Evolutionary conservation across 2,329 filamentous ascomycete genomes (phyloP).

Genomic region (Fusarium chuoi): DNA sequence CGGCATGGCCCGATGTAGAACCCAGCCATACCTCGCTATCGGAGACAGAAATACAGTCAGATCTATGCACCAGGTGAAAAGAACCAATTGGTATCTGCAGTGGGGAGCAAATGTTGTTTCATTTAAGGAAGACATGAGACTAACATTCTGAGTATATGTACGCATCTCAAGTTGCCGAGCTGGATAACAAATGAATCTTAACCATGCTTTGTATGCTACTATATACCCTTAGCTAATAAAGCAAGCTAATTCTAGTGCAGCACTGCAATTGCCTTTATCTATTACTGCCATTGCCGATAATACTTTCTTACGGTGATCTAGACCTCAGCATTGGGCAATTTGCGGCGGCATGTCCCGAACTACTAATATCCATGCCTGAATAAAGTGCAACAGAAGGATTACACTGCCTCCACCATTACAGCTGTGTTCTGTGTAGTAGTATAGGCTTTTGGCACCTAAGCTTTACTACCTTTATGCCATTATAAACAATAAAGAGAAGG

Average conservation of each 20-base stretch:
- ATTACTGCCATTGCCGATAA: not conserved
- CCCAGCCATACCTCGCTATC: not conserved
- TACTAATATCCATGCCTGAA: not conserved
- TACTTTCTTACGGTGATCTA: not conserved
- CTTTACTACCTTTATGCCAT: no score
- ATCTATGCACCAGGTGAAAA: not conserved
- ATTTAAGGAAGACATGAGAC: not conserved
- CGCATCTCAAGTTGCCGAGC: not conserved
- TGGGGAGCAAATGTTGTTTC: rapidly evolving
- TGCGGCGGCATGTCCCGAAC: not conserved
- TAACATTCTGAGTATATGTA: no score
- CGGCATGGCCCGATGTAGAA: not conserved
- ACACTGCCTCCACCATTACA: not conserved
- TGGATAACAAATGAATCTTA: rapidly evolving
- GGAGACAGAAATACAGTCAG: not conserved
- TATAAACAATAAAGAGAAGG: no score
- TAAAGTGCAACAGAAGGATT: not conserved
- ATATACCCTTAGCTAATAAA: not conserved
- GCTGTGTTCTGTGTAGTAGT: no score
- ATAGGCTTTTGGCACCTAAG: no score
- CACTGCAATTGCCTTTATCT: not conserved
- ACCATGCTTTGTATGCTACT: not conserved
- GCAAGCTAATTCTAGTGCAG: no score
- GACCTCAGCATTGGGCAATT: not conserved
- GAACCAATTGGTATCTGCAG: rapidly evolving